These are phyloP conservation scores for Paramyrothecium roridum DNA, from an alignment of 2,329 filamentous ascomycete genomes.

Conservation along the genomic window DNA sequence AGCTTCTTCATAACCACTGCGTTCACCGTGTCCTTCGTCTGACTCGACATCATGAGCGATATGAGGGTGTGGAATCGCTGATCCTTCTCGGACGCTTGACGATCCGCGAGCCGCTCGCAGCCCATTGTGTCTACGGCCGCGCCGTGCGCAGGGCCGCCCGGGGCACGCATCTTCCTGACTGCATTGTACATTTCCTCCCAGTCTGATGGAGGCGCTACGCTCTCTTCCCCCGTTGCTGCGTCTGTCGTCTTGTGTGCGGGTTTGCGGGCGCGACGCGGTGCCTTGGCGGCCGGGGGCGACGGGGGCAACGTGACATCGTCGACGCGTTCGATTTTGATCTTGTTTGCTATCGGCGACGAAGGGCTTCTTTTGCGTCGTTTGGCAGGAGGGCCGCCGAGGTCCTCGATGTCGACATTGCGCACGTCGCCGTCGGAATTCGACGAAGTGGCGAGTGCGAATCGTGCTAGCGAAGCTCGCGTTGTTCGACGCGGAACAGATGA, in stretches of 20 bases:
- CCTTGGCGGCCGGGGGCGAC: conserved; percentile 19
- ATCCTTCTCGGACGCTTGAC: conserved; percentile 45
- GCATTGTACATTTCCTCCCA: conserved; percentile 81
- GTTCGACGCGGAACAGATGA: conserved; percentile 37
- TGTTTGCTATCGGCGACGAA: conserved; percentile 10
- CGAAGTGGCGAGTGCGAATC: conserved; percentile 37
- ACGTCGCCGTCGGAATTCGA: conserved; percentile 14
- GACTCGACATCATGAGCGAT: conserved; percentile 84
- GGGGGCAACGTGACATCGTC: conserved; percentile 20
- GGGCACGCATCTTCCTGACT: conserved; percentile 72
- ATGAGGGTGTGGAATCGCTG: conserved; percentile 83
- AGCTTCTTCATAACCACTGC: conserved; percentile 77
- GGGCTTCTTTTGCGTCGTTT: conserved; percentile 27
- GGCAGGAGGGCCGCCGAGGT: conserved; percentile 35
- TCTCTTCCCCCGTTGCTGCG: conserved; percentile 33
- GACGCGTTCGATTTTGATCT: conserved; percentile 36
- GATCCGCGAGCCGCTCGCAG: conserved; percentile 71
- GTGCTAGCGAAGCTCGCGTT: conserved; percentile 45
- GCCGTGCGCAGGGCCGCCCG: conserved; percentile 55
- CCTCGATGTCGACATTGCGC: conserved; percentile 51
- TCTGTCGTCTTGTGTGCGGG: conserved; percentile 43
- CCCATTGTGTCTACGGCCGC: conserved; percentile 98
- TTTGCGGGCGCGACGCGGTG: conserved; percentile 35
- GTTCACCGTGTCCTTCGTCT: conserved; percentile 91
- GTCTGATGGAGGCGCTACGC: conserved; percentile 62